phyloP scores from a whole-genome alignment of 1,139 yeast genomes.

The Lodderomyces metapsilosis region DNA sequence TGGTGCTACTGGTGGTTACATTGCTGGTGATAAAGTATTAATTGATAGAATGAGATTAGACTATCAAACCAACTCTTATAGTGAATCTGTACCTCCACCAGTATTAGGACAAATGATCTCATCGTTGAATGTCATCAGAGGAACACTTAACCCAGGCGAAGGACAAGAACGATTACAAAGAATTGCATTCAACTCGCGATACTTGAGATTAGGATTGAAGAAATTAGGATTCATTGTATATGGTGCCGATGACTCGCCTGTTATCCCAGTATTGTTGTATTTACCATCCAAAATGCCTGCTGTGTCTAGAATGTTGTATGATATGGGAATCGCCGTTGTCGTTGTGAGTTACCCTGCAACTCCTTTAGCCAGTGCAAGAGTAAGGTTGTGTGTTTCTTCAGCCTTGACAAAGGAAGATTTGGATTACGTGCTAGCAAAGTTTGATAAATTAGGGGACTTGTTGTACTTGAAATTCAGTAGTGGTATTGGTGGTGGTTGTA shows the following conservation, averaged over 20 bases:
- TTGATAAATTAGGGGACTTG: slow-evolving; percentile 78
- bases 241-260: slow-evolving; percentile 97
- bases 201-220: slow-evolving; percentile 84
- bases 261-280: slow-evolving; percentile 81
- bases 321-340: slow-evolving; percentile 85
- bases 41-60: slow-evolving; percentile 74
- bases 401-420: slow-evolving; percentile 92
- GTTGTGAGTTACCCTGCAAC: slow-evolving; percentile 98
- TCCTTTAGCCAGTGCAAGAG: slow-evolving; percentile 85
- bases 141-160: slow-evolving; percentile 87
- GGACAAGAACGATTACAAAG: slow-evolving; percentile 88
- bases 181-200: slow-evolving; percentile 93
- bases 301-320: slow-evolving; percentile 76
- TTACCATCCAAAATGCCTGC: slow-evolving; percentile 96
- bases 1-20: slow-evolving; percentile 98
- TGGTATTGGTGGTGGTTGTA: slow-evolving; percentile 69
- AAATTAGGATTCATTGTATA: slow-evolving; percentile 90
- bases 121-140: slow-evolving; percentile 75
- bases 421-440: slow-evolving; percentile 71
- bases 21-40: slow-evolving; percentile 68
- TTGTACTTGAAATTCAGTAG: slow-evolving; percentile 75
- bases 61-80: slow-evolving; percentile 71
- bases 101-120: slow-evolving; percentile 86
- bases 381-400: slow-evolving; percentile 88
- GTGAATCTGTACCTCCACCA: slow-evolving; percentile 88